A percentile compares a stretch with the other conserved stretches of the same genome.
These are phyloP conservation scores for Cladosporium sp. DNA, from an alignment of 2,329 filamentous ascomycete species.

Conservation along the genomic window DNA sequence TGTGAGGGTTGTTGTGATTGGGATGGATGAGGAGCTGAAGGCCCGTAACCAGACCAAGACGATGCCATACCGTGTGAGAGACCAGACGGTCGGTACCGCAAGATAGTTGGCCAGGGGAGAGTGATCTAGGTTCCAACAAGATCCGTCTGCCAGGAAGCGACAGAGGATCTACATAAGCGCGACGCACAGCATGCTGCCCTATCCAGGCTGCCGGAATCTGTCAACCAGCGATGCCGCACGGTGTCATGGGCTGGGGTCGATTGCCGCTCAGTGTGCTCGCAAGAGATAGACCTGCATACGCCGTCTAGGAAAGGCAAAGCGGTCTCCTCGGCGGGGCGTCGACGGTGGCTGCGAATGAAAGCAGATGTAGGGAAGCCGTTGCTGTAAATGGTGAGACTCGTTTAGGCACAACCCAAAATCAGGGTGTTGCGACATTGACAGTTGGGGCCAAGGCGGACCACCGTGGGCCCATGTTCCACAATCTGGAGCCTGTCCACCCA, in stretches of 20 bases:
- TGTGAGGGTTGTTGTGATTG: conserved; percentile 27
- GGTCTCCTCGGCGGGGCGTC: conserved; percentile 8
- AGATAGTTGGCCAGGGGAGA: neutral
- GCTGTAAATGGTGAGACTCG: conserved; percentile 15
- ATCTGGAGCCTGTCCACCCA: conserved; percentile 9
- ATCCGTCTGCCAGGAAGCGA: conserved; percentile 23
- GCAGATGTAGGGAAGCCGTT: conserved; percentile 19
- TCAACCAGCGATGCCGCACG: conserved; percentile 19
- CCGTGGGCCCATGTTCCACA: conserved; percentile 19
- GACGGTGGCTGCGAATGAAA: conserved; percentile 6
- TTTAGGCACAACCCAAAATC: conserved; percentile 10
- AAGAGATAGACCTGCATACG: conserved; percentile 17
- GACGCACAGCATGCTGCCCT: conserved; percentile 34
- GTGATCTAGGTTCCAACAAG: conserved; percentile 20
- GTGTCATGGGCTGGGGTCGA: conserved; percentile 15
- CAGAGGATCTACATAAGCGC: conserved; percentile 35
- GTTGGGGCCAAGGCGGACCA: conserved; percentile 12
- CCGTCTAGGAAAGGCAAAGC: conserved; percentile 10
- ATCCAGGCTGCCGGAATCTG: conserved; percentile 32
- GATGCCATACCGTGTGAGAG: conserved; percentile 29
- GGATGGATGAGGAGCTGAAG: conserved; percentile 29
- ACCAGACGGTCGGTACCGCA: conserved; percentile 15
- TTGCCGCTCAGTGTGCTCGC: conserved; percentile 9
- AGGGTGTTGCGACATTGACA: conserved; percentile 12
- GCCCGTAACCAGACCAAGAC: conserved; percentile 34